phyloP scores from a whole-genome alignment of 164 flowering plant species.

The Sextonia rubra region DNA sequence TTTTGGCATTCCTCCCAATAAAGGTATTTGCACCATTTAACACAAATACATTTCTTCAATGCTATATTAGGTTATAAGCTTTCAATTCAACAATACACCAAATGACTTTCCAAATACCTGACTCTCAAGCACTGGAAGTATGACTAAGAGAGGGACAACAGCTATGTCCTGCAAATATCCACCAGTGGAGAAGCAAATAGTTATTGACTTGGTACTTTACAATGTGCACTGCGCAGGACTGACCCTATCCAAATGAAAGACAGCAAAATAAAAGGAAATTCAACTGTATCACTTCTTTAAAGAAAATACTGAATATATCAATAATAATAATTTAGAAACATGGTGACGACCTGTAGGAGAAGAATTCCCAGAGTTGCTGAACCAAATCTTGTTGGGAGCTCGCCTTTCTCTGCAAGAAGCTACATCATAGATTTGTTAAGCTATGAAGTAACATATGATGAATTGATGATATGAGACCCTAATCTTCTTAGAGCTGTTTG shows the following conservation, averaged over 20 bases:
- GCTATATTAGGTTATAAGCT: neutral
- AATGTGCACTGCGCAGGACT: slow-evolving; percentile 5
- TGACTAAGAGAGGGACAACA: slow-evolving; percentile 94
- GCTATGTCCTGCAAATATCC: slow-evolving; percentile 88
- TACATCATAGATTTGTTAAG: slow-evolving; percentile 43
- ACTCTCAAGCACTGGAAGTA: slow-evolving; percentile 94
- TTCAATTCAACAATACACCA: slow-evolving; percentile 1
- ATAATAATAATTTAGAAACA: slow-evolving; percentile 1
- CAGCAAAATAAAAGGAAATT: slow-evolving; percentile 11
- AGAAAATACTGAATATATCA: slow-evolving; percentile 1
- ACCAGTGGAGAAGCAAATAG: slow-evolving; percentile 21
- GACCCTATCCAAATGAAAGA: slow-evolving; percentile 25
- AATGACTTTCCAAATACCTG: slow-evolving; percentile 54
- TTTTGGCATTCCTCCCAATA: neutral
- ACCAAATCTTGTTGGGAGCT: slow-evolving; percentile 95
- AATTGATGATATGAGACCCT: too few species aligned
- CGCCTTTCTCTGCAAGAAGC: slow-evolving; percentile 99
- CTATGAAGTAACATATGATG: slow-evolving; percentile 10
- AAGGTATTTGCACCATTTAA: neutral
- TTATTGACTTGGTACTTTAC: slow-evolving; percentile 22
- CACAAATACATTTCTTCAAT: neutral
- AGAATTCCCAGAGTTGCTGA: slow-evolving; percentile 98
- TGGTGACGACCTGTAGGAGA: slow-evolving; percentile 66
- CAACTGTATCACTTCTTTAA: slow-evolving; percentile 9
- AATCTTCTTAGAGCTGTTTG: neutral